phyloP scores from a whole-genome alignment of 2,329 filamentous ascomycete genomes.

The Cladorrhinum sp. region DNA sequence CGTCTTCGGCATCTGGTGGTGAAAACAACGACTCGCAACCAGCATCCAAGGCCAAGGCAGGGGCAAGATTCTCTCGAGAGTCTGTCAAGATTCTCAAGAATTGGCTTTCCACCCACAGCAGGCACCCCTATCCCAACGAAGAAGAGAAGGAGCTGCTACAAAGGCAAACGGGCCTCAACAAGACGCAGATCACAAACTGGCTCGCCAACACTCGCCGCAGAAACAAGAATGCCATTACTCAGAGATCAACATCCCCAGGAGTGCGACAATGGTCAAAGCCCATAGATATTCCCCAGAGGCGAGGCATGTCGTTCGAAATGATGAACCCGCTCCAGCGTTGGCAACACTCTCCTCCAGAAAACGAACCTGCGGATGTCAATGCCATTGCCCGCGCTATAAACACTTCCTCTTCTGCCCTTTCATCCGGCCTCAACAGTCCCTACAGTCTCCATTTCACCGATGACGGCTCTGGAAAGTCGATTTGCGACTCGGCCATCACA shows the following conservation, averaged over 20 bases:
- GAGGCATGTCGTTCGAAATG: constrained; percentile 45
- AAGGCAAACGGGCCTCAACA: constrained; percentile 73
- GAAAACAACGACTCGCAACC: constrained; percentile 8
- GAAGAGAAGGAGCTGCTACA: constrained; percentile 80
- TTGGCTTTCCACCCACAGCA: constrained; percentile 76
- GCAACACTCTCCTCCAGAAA: constrained; percentile 56
- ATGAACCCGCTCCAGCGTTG: constrained; percentile 59
- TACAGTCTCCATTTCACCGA: constrained; percentile 57
- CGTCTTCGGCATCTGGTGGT: constrained; percentile 21
- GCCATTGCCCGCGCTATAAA: constrained; percentile 58
- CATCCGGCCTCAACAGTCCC: constrained; percentile 57
- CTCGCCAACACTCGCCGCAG: constrained; percentile 83
- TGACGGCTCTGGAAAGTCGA: constrained; percentile 56
- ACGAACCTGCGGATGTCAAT: constrained; percentile 58
- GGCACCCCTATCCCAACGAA: constrained; percentile 85
- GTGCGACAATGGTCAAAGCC: constrained; percentile 58
- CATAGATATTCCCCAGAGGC: constrained; percentile 69
- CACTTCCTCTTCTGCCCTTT: constrained; percentile 48
- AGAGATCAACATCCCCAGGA: constrained; percentile 67
- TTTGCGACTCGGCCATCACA: constrained; percentile 59
- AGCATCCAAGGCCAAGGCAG: constrained; percentile 55
- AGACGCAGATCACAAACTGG: constrained; percentile 87
- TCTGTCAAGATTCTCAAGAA: constrained; percentile 77
- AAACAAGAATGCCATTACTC: constrained; percentile 66
- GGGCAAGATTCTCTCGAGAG: constrained; percentile 74